Conservation (phyloP, 768 basidiomycete genomes). For the Amanita brunnescens region DNA sequence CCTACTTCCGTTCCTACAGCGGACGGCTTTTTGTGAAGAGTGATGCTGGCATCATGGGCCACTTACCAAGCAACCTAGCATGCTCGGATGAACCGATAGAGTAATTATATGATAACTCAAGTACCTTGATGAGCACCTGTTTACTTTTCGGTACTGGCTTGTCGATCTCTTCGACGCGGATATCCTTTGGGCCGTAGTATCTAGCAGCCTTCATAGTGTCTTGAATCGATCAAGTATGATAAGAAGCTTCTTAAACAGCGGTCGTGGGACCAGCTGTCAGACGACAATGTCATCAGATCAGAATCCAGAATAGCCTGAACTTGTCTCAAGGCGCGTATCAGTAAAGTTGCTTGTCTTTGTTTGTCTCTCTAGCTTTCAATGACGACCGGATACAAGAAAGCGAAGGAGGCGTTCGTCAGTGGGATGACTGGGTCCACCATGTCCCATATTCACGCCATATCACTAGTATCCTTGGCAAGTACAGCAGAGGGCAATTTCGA, state of each 20-base stretch:
- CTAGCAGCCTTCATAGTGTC: conserved; percentile 35
- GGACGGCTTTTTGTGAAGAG: neutral
- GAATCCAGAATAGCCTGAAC: too few relatives aligned
- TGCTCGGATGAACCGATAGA: neutral
- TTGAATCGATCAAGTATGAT: neutral
- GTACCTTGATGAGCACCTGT: conserved; percentile 38
- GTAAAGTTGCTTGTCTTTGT: neutral
- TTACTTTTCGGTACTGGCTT: conserved; percentile 26
- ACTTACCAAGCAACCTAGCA: conserved; percentile 22
- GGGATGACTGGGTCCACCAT: conserved; percentile 55
- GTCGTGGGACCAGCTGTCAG: neutral
- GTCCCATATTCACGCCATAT: conserved; percentile 54
- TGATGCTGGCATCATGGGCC: neutral
- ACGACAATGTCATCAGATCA: too few relatives aligned
- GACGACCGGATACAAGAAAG: conserved; percentile 42
- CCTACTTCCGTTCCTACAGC: conserved; percentile 25
- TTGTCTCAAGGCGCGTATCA: too few relatives aligned
- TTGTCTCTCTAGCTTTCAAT: neutral
- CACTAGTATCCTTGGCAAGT: conserved; percentile 45
- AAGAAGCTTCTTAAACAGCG: neutral
- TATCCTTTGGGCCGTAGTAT: conserved; percentile 34
- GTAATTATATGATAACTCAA: neutral
- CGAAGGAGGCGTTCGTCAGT: conserved; percentile 71
- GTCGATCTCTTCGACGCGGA: conserved; percentile 34
- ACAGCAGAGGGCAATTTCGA: neutral